Evolutionary conservation across 371 early-diverging fungal species (phyloP).

Genomic region (Apophysomyces sp.): DNA sequence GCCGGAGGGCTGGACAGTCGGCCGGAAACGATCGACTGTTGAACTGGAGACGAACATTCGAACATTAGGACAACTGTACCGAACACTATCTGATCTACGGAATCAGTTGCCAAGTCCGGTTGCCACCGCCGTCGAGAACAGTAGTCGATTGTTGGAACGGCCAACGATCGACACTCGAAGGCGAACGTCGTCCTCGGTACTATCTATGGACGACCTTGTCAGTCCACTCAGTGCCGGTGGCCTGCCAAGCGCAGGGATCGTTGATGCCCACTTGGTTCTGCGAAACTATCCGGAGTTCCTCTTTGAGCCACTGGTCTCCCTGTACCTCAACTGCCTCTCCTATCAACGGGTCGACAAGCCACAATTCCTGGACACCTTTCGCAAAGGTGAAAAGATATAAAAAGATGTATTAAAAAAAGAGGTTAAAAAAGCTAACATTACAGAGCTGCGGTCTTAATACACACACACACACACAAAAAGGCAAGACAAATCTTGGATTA

Average conservation of each 20-base stretch:
- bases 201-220: not conserved
- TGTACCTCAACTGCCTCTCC: slow-evolving; percentile 15
- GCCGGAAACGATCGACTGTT: slow-evolving; percentile 22
- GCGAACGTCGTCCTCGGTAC: not conserved
- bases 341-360: slow-evolving; percentile 13
- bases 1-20: slow-evolving; percentile 27
- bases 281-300: slow-evolving; percentile 20
- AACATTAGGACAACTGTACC: slow-evolving; percentile 31
- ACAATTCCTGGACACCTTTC: slow-evolving; percentile 11
- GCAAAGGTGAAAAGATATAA: slow-evolving; percentile 10
- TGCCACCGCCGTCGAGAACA: slow-evolving; percentile 16
- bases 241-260: slow-evolving; percentile 1
- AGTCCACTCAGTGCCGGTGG: not conserved
- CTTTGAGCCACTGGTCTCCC: slow-evolving; percentile 20
- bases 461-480: not conserved
- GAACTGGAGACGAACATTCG: slow-evolving; percentile 35
- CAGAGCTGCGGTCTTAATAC: not conserved
- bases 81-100: slow-evolving; percentile 21
- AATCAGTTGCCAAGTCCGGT: slow-evolving; percentile 24
- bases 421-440: not conserved
- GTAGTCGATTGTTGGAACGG: not conserved
- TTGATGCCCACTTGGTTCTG: slow-evolving; percentile 7
- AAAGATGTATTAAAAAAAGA: not conserved
- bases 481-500: slow-evolving; percentile 14
- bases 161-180: not conserved